phyloP scores from a whole-genome alignment of 2,329 filamentous ascomycete genomes.

The Ceratocystis smalleyi region DNA sequence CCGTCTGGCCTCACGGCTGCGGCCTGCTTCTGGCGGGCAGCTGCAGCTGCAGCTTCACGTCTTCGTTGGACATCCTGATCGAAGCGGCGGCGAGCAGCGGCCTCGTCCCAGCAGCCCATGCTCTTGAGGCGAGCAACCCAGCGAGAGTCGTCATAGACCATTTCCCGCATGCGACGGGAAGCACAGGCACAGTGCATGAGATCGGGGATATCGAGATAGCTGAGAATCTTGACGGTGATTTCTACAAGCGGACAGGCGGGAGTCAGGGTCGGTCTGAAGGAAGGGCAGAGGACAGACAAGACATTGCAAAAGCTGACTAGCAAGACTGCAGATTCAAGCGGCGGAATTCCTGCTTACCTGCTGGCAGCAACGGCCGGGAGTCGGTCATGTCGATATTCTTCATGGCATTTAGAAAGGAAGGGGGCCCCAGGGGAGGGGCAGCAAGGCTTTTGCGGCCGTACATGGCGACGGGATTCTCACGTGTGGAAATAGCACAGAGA shows the following conservation, averaged over 20 bases:
- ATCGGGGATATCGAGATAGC: conserved; percentile 74
- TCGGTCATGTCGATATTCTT: conserved; percentile 68
- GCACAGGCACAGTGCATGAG: conserved; percentile 72
- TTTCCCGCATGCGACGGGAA: conserved; percentile 79
- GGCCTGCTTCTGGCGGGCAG: conserved; percentile 19
- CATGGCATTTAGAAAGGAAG: conserved; percentile 57
- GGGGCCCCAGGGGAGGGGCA: conserved; percentile 25
- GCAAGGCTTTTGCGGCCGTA: conserved; percentile 27
- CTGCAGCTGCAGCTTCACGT: conserved; percentile 37
- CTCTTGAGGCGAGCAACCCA: conserved; percentile 77
- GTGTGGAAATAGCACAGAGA: not conserved
- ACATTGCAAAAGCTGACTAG: not conserved
- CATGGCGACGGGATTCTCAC: conserved; percentile 24
- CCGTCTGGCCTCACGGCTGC: conserved; percentile 15
- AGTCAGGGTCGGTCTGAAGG: not conserved
- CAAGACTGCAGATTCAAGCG: not conserved
- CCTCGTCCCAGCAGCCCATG: conserved; percentile 87
- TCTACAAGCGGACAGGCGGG: conserved; percentile 36
- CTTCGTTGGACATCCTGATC: conserved; percentile 53
- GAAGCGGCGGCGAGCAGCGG: conserved; percentile 63
- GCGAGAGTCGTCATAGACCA: conserved; percentile 95
- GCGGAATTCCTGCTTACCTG: conserved; percentile 23
- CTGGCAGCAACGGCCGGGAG: conserved; percentile 63
- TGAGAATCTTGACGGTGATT: conserved; percentile 73
- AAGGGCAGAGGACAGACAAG: not conserved